A percentile compares a stretch with the other conserved stretches of the same genome.
phyloP scores from a whole-genome alignment of 2,329 filamentous ascomycete genomes.

The Fusarium drepaniforme region DNA sequence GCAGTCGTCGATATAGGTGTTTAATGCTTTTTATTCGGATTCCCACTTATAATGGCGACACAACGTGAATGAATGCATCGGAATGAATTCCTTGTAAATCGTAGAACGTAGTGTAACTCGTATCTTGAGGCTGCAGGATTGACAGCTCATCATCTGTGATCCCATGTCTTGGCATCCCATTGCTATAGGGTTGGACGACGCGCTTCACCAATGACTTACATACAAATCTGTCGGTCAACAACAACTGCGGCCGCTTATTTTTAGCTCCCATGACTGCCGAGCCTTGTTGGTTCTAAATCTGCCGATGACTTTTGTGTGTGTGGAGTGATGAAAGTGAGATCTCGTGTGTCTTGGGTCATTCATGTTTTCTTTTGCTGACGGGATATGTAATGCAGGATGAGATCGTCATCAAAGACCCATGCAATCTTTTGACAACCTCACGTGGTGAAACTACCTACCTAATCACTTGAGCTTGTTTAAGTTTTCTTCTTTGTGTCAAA shows the following conservation, averaged over 20 bases:
- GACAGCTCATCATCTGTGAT: neutral
- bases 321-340: neutral
- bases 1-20: constrained; percentile 19
- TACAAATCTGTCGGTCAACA: neutral
- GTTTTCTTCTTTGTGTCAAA: neutral
- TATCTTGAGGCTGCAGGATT: neutral
- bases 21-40: constrained; percentile 21
- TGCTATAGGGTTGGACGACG: neutral
- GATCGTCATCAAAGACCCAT: neutral
- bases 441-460: neutral
- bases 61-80: neutral
- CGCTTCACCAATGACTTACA: neutral
- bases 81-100: neutral
- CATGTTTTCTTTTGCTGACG: constrained; percentile 1
- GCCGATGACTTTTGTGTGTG: neutral
- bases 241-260: neutral
- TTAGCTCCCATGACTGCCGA: neutral
- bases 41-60: neutral
- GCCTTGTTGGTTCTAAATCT: neutral
- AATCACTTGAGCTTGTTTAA: neutral
- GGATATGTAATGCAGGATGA: neutral
- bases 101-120: neutral
- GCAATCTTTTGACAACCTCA: neutral
- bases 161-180: neutral
- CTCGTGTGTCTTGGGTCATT: neutral